These are phyloP conservation scores for Stagonosporopsis rhizophila DNA, from an alignment of 2,329 filamentous ascomycete genomes.

Conservation along the genomic window DNA sequence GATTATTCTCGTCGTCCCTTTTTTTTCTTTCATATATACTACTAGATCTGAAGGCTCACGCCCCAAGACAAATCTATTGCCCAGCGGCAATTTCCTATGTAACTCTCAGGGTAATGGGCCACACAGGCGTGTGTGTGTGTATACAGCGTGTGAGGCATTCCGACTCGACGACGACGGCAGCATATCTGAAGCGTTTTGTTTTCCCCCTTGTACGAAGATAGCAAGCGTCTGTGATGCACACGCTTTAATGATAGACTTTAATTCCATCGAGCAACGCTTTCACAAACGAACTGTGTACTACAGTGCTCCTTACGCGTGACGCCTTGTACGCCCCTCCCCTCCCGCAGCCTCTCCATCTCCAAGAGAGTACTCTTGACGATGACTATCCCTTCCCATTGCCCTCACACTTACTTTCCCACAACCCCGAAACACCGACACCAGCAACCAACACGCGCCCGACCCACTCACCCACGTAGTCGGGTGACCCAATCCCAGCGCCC, in stretches of 20 bases:
- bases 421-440: no score
- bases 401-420: no score
- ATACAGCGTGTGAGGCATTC: not conserved
- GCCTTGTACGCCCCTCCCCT: no score
- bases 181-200: constrained; percentile 11
- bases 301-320: no score
- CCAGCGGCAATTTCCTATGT: constrained; percentile 9
- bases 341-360: not conserved
- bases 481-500: no score
- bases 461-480: no score
- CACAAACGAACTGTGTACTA: no score
- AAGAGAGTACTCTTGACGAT: no score
- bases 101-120: not conserved
- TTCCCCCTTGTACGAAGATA: constrained; percentile 9
- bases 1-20: constrained; percentile 9
- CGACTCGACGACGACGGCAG: not conserved
- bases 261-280: not conserved
- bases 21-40: not conserved
- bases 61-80: constrained; percentile 22
- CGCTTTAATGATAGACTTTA: constrained; percentile 14
- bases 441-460: no score
- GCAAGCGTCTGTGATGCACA: constrained; percentile 4
- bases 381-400: no score
- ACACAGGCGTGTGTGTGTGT: not conserved
- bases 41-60: constrained; percentile 44